Evolutionary conservation across 768 basidiomycete genomes (phyloP), one percentile per base, ranked within the genome.

Genomic region (Cystofilobasidium macerans): DNA sequence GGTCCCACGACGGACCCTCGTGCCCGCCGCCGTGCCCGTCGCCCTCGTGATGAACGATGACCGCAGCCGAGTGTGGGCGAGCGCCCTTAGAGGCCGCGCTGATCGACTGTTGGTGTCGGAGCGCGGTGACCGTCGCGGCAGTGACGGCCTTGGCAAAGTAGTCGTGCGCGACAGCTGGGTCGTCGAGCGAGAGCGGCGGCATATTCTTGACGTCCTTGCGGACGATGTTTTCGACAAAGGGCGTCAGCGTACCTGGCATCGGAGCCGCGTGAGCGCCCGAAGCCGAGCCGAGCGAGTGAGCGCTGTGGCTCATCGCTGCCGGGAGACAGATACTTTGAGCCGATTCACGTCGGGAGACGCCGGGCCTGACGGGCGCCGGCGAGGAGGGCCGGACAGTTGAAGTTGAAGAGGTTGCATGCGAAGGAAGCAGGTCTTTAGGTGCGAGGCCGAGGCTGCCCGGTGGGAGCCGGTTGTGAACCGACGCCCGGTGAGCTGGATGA

Each of bases 1-100:
- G 81, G 72, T 91, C 97, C 95, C 95, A 99, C 53, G 88, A 89
- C 8, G 95, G 95, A 3, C 85, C 94, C 71, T 98, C 94, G 71
- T 99, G 95, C 0, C 89, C 91, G 28, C 84, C 84, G 75, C 87
- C 86, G 22, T 81, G 81, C 1, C 70, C 76, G 38, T 75, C 81
- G 7, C 79, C 69, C 36, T 77, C 78, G 20, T 62, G 71, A 26
- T 64, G 65, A 40, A 69, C 75, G 28, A 80, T 81, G 56, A 75
- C 70, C 51, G 82, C 80, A 30, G 76, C 72, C 24, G 77, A 80
- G 35, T 81, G 82, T 56, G 51, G 65, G 28, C 61, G 69, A 40
- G 62, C n/a, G n/a, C n/a, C 43, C 22, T 61, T 70, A 45, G 51
- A 59, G 26, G 69, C 53, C 45, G 48, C 43, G 47, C 57, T 67